These are phyloP conservation scores for Pyrenopolyporus hunteri DNA, from an alignment of 495 filamentous ascomycete species.

Conservation along the genomic window DNA sequence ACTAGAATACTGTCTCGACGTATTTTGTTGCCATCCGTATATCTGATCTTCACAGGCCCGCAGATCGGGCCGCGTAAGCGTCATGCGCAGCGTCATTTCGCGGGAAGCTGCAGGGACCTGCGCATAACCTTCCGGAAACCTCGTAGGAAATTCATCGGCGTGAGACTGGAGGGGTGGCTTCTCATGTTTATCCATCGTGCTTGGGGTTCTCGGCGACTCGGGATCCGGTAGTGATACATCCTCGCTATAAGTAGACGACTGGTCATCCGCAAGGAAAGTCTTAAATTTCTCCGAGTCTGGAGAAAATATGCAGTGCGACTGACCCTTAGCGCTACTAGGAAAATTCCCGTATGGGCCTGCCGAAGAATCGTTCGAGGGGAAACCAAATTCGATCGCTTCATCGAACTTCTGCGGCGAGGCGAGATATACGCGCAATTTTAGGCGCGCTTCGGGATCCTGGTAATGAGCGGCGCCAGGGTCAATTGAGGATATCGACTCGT, in stretches of 20 bases:
- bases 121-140: slow-evolving; percentile 52
- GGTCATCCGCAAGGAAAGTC: slow-evolving; percentile 58
- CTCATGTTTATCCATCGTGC: slow-evolving; percentile 47
- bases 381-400: slow-evolving; percentile 92
- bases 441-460: slow-evolving; percentile 85
- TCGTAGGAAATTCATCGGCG: slow-evolving; percentile 29
- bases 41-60: slow-evolving; percentile 68
- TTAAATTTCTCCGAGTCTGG: slow-evolving; percentile 47
- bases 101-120: slow-evolving; percentile 65
- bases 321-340: slow-evolving; percentile 14
- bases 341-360: slow-evolving; percentile 26
- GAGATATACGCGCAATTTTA: slow-evolving; percentile 86
- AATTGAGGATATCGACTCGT: slow-evolving; percentile 61
- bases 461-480: slow-evolving; percentile 82
- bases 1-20: slow-evolving; percentile 35
- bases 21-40: slow-evolving; percentile 64
- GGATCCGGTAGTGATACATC: slow-evolving; percentile 57
- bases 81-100: slow-evolving; percentile 96
- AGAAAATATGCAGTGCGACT: slow-evolving; percentile 40
- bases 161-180: slow-evolving; percentile 44
- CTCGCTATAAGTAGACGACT: slow-evolving; percentile 55
- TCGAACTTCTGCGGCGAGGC: slow-evolving; percentile 95
- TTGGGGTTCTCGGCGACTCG: slow-evolving; percentile 61
- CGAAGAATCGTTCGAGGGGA: slow-evolving; percentile 66
- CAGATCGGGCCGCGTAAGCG: slow-evolving; percentile 86